Evolutionary conservation across 495 filamentous ascomycete genomes (phyloP), one percentile per base, ranked within the genome.

Genomic region (Tuber melanosporum): DNA sequence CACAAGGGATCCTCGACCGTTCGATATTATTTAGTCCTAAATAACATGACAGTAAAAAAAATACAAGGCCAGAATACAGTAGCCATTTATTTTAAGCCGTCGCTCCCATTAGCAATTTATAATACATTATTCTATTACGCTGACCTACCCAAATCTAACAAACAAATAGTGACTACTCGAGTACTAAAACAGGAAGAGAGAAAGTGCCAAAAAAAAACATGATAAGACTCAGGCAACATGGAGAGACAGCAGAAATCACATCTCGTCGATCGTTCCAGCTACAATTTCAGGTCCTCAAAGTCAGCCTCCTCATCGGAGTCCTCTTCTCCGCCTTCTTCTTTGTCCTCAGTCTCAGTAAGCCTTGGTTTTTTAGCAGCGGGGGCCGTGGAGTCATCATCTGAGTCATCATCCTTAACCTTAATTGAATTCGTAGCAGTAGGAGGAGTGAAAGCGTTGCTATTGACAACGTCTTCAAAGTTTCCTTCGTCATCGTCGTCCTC

Each of bases 291-390:
- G 57, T 92, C 90, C 80, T 91, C 91, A 79, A 92, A 92, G 78
- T 91, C 90, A 22, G 90, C 79, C 71, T 91, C 90, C 57, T 91
- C 86, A 20, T 86, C 86, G 69, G 86, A 86, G 49, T 87, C 86
- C 47, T 86, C 86, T 2, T 84, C 80, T 66, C 32, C 32, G 0
- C 15, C 57, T n/a, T 86, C 85, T n/a, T 83, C 84, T 26, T 83
- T 82, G 70, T 78, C 77, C n/a, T 82, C 83, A 0, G 85, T 85
- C 52, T 87, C 85, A 69, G 89, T 87, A 43, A 89, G 83, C 83
- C 88, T 89, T 46, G 88, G 86, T 79, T 88, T 87, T 85, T 91
- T 91, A 8, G 85, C 78, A 4, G 86, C 86, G 43, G 83, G 83
- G 20, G 85, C 86, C 77, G 84, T 43, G 82, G 86, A 80, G 75